Evolutionary conservation across 2,329 filamentous ascomycete species (phyloP).

Genomic region (Septoria petroselini): DNA sequence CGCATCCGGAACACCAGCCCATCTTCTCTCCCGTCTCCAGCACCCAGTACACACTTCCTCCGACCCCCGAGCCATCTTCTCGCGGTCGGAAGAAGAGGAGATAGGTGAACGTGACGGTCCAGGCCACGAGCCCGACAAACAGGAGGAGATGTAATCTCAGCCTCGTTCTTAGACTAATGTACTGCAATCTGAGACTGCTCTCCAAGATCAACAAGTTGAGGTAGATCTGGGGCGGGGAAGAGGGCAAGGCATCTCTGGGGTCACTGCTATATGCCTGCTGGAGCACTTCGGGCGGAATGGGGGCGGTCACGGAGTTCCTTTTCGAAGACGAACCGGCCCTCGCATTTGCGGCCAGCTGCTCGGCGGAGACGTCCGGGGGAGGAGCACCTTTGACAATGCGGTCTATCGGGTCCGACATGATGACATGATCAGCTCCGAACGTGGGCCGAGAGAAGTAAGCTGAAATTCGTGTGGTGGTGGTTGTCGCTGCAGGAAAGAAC

Average conservation of each 20-base stretch:
- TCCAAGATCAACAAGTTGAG: conserved; percentile 97
- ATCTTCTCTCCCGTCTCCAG: conserved; percentile 87
- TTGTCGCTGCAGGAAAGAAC: too few species aligned
- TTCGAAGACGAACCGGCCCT: conserved; percentile 30
- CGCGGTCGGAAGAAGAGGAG: conserved; percentile 92
- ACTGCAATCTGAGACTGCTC: conserved; percentile 87
- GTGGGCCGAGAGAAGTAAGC: too few species aligned
- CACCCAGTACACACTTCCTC: conserved; percentile 94
- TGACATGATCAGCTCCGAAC: conserved; percentile 6
- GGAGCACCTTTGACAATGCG: conserved; percentile 90
- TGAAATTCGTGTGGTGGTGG: too few species aligned
- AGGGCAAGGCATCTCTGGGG: conserved; percentile 77
- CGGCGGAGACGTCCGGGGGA: conserved; percentile 54
- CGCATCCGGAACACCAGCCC: conserved; percentile 83
- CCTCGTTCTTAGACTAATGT: conserved; percentile 82
- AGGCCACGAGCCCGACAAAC: conserved; percentile 70
- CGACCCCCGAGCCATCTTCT: conserved; percentile 86
- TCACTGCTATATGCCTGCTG: conserved; percentile 50
- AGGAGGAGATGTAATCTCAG: conserved; percentile 93
- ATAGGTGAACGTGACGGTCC: conserved; percentile 83
- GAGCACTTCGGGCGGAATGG: conserved; percentile 34
- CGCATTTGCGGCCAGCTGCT: conserved; percentile 41
- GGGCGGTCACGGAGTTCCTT: conserved; percentile 46
- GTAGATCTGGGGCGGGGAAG: conserved; percentile 92
- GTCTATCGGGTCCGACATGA: conserved; percentile 54